Conservation (phyloP, 495 filamentous ascomycete genomes). For the Aspergillus ostianus region DNA sequence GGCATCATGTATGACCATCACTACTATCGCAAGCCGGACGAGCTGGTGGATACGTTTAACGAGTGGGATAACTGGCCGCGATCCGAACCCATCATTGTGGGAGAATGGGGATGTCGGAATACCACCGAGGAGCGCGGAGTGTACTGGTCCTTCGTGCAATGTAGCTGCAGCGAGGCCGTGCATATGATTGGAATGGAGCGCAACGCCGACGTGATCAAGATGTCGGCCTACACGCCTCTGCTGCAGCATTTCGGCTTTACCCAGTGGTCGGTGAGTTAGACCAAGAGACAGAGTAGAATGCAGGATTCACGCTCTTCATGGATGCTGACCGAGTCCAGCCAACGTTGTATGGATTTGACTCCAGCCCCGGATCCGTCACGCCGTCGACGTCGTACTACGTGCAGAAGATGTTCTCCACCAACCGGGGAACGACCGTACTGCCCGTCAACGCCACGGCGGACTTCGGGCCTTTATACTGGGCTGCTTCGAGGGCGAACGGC, state of each 20-base stretch:
- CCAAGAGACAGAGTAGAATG: not conserved
- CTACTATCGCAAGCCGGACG: slow-evolving; percentile 49
- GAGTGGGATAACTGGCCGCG: slow-evolving; percentile 50
- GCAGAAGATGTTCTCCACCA: slow-evolving; percentile 50
- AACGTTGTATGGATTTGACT: slow-evolving; percentile 40
- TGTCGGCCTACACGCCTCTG: slow-evolving; percentile 51
- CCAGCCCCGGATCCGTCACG: slow-evolving; percentile 44
- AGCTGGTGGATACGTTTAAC: slow-evolving; percentile 54
- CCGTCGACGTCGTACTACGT: slow-evolving; percentile 35
- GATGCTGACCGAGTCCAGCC: slow-evolving; percentile 19
- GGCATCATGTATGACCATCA: slow-evolving; percentile 47
- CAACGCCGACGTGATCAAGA: slow-evolving; percentile 57
- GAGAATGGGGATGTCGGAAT: slow-evolving; percentile 58
- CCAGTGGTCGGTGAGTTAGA: slow-evolving; percentile 37
- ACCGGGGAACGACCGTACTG: slow-evolving; percentile 55
- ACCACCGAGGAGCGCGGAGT: slow-evolving; percentile 35
- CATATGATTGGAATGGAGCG: slow-evolving; percentile 67
- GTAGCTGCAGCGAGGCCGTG: slow-evolving; percentile 62
- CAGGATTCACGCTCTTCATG: not conserved
- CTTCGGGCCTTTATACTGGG: slow-evolving; percentile 60
- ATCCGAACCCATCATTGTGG: slow-evolving; percentile 43
- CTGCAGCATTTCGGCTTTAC: slow-evolving; percentile 45
- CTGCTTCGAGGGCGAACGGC: slow-evolving; percentile 42
- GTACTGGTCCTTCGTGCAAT: slow-evolving; percentile 50
- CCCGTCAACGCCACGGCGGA: slow-evolving; percentile 38